These are phyloP conservation scores for Puccinia brachypodii DNA, from an alignment of 1,284 basidiomycete species.

Conservation along the genomic window DNA sequence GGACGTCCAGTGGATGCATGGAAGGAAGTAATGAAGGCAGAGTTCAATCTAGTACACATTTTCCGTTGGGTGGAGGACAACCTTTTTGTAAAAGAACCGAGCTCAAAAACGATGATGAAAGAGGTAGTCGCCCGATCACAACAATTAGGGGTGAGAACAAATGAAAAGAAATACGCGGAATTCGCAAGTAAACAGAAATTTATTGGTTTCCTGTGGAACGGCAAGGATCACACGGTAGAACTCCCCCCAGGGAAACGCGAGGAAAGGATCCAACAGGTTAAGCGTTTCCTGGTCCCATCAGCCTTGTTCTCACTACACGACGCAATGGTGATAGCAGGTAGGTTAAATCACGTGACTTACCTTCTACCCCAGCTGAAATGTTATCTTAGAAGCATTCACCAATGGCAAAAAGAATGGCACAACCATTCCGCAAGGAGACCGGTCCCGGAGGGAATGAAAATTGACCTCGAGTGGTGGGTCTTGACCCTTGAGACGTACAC, in stretches of 20 bases:
- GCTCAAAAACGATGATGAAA: not conserved
- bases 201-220: conserved; percentile 16
- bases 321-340: not conserved
- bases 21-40: not conserved
- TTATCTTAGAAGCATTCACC: not conserved
- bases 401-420: not conserved
- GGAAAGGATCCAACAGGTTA: not conserved
- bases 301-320: not conserved
- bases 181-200: not conserved
- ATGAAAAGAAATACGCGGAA: not conserved
- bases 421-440: not conserved
- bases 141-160: not conserved
- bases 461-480: not conserved
- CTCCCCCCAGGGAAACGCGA: not conserved
- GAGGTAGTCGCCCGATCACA: not conserved
- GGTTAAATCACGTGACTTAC: not conserved
- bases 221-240: not conserved
- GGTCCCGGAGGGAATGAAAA: not conserved
- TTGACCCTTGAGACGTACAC: not conserved
- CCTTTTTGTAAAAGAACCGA: not conserved
- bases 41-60: not conserved
- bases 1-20: not conserved
- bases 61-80: conserved; percentile 8
- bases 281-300: not conserved
- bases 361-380: not conserved